Evolutionary conservation across 1,284 basidiomycete genomes (phyloP).

Genomic region (Tilletia setariae): DNA sequence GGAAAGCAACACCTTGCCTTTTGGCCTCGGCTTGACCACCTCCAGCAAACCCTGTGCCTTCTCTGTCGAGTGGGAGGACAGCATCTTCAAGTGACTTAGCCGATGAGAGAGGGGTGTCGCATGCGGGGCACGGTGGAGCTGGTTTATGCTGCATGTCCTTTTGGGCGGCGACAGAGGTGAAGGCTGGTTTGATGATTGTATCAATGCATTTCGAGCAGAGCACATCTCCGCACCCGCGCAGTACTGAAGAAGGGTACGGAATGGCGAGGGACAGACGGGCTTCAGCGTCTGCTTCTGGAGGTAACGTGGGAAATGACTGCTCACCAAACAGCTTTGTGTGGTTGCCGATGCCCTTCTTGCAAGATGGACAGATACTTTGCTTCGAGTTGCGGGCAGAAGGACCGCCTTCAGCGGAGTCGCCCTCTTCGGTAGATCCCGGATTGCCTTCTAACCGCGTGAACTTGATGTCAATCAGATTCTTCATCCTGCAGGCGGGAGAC

Average conservation of each 20-base stretch:
- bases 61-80: constrained; percentile 22
- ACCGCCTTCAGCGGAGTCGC: neutral
- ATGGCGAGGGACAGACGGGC: neutral
- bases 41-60: constrained; percentile 26
- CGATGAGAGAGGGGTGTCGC: constrained; percentile 62
- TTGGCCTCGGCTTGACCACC: constrained; percentile 23
- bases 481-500: constrained; percentile 60
- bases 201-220: constrained; percentile 81
- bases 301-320: neutral
- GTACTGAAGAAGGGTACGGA: neutral
- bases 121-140: constrained; percentile 67
- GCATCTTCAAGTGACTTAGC: constrained; percentile 56
- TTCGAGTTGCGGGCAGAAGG: neutral
- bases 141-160: constrained; percentile 2
- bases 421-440: neutral
- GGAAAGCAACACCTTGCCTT: constrained; percentile 25
- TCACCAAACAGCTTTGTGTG: constrained; percentile 8
- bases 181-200: constrained; percentile 69
- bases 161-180: constrained; percentile 49
- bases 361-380: constrained; percentile 56
- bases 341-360: constrained; percentile 68
- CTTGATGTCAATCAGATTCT: constrained; percentile 70
- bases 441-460: constrained; percentile 57
- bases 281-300: too few species aligned
- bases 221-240: constrained; percentile 71